Conservation (phyloP, 345 rosid species). For the Lepidium aucheri region DNA sequence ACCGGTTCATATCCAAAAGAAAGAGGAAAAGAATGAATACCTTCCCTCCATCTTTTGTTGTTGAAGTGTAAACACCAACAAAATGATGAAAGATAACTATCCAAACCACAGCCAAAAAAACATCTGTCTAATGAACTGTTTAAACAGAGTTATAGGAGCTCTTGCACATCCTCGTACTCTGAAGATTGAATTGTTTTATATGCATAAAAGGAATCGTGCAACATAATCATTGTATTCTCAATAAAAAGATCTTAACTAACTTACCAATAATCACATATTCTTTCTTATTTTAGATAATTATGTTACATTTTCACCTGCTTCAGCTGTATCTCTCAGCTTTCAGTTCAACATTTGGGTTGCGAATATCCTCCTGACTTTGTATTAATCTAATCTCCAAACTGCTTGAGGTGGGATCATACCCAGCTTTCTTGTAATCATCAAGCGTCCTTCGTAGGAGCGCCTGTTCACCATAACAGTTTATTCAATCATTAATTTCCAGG, state of each 20-base stretch:
- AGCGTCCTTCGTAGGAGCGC: conserved; percentile 71
- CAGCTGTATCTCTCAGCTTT: conserved; percentile 31
- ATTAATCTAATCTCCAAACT: conserved; percentile 88
- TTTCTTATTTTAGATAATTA: conserved; percentile 5
- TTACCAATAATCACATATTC: conserved; percentile 4
- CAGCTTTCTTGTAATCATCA: conserved; percentile 53
- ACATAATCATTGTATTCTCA: not conserved
- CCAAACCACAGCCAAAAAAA: not conserved
- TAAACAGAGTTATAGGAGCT: not conserved
- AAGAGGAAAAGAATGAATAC: not conserved
- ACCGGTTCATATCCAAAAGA: too few species aligned
- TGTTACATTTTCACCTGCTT: conserved; percentile 28
- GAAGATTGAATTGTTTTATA: conserved; percentile 15
- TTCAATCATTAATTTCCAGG: not conserved
- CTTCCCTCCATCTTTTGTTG: not conserved
- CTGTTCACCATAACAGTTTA: conserved; percentile 27
- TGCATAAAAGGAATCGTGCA: conserved; percentile 13
- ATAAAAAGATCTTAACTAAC: conserved; percentile 12
- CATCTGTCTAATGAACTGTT: not conserved
- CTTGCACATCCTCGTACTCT: not conserved
- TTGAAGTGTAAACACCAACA: not conserved
- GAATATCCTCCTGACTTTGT: conserved; percentile 90
- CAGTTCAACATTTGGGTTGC: conserved; percentile 54
- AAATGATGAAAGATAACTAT: not conserved
- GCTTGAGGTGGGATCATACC: conserved; percentile 58